Base-by-base conservation (phyloP, 1,139 yeast species). In the Magnusiomyces starmeri region DNA sequence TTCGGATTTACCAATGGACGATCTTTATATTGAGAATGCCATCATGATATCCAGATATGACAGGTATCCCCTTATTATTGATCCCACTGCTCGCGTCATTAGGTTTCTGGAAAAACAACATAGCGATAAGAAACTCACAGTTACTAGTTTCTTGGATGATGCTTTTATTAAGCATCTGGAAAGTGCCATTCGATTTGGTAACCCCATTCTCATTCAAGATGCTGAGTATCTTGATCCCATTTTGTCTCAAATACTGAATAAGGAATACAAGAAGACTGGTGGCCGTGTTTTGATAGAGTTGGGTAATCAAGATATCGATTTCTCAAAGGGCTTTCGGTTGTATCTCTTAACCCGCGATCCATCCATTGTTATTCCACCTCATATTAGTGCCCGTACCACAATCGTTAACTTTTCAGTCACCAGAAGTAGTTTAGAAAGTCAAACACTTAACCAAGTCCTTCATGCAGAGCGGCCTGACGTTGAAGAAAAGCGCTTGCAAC, bases 181-280 rank as follows among this genome's bases (percentile, higher is more conserved):
- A 63, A 85, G 88, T 62, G 83, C 95, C 0, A 66, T 90, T 26
- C 72, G 94, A 56, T 90, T 90, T 72, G 97, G 98, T 8, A 89
- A 88, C 3, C 63, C 77, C 0, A 70, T 90, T 9, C 64, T 90
- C 12, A 75, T 90, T 29, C 81, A 79, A 59, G 94, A 90, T 66
- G 88, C 90, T 2, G 97, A 90, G 62, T 71, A 76, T 59, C 81
- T 79, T 62, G 92, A 90, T 64, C 95, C 97, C 0, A 69, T 85
- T 12, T 63, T 90, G 22, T 79, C 79, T 54, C 74, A 83, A 0
- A 66, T 90, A 1, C 68, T 92, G 45, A 74, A 81, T 51, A 71
- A 72, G 45, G 95, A 87, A 56, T 74, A 79, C 40, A 76, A 75
- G 43, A 72, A 75, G 34, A 75, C 83, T 43, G 96, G 96, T 4